Evolutionary conservation across 805 yeast species (phyloP), one percentile per base, ranked within the genome.

Genomic region (Spencermartinsiella europaea): DNA sequence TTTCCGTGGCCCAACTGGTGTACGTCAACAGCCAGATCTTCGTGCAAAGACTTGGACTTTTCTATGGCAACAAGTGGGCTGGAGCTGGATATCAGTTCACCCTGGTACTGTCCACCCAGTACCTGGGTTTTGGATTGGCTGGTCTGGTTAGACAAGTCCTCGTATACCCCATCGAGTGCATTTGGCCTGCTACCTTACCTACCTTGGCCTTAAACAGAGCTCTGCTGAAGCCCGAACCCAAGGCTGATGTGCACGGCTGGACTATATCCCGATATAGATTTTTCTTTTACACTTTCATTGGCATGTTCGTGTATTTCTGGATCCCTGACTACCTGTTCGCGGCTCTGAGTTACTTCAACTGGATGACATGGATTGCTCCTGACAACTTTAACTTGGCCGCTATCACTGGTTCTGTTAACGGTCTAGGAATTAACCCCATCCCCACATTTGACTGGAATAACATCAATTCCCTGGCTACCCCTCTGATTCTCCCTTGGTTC

Each of bases 251-350:
- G 28, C 70, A 77, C 56, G 85, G 86, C 2, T 81, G 87, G 87
- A 71, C 59, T 25, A 68, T 80, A 36, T 66, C 77, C 3, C 69
- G 81, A 45, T 73, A 71, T 54, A 65, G 61, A 45, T 74, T 79
- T 53, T 81, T 81, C 63, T 50, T 69, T 25, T 44, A 67, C 31
- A 69, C 69, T 1, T 68, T 77, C 44, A 42, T 55, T 14, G 60
- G 64, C n/a, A 60, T 72, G 20, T 80, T 80, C 54, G 51, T 72
- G 2, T 82, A 81, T 75, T 78, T 77, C 57, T 81, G 83, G 80
- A 64, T 83, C 53, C 87, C 88, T 2, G 83, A 81, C 46, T 81
- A 70, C 57, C 67, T 84, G 20, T 81, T 81, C 65, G 66, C 69
- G 14, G 86, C 79, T 1, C 69, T 83, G 46, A 71, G 80, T 0